These are phyloP conservation scores for Carex scoparia DNA, from an alignment of 176 grass and related monocot species.

Conservation along the genomic window DNA sequence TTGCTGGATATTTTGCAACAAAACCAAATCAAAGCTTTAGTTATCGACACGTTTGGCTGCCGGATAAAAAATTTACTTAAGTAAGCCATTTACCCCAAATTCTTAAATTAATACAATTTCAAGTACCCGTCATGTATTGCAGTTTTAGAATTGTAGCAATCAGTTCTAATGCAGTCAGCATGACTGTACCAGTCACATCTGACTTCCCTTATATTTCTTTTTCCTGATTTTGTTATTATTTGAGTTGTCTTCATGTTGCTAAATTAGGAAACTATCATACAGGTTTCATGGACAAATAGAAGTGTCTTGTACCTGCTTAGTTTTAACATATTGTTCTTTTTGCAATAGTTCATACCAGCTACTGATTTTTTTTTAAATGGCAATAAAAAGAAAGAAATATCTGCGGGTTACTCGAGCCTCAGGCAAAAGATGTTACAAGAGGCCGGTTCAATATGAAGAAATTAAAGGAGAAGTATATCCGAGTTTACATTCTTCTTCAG, in stretches of 20 bases:
- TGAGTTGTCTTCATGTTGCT: background rate
- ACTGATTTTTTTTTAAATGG: background rate
- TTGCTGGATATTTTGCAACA: slow-evolving; percentile 31
- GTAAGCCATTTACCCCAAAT: slow-evolving; percentile 24
- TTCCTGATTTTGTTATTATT: background rate
- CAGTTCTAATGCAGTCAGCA: background rate
- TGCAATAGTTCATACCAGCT: background rate
- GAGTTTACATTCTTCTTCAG: background rate
- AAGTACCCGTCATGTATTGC: background rate
- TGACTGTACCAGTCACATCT: background rate
- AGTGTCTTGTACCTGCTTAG: background rate
- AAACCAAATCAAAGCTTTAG: slow-evolving; percentile 36
- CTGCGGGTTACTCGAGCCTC: background rate
- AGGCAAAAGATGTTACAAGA: slow-evolving; percentile 9
- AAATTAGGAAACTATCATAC: background rate
- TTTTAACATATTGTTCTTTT: background rate
- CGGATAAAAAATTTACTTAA: slow-evolving; percentile 32
- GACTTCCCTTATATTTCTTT: background rate
- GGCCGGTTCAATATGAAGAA: slow-evolving; percentile 15
- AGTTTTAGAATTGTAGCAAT: background rate
- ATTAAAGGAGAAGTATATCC: background rate
- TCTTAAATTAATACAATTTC: background rate
- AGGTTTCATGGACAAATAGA: background rate
- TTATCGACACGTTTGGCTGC: slow-evolving; percentile 43
- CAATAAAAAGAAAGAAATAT: slow-evolving; percentile 34